Base-by-base conservation (phyloP, 331 rosid genomes). In the Arachis monticola region DNA sequence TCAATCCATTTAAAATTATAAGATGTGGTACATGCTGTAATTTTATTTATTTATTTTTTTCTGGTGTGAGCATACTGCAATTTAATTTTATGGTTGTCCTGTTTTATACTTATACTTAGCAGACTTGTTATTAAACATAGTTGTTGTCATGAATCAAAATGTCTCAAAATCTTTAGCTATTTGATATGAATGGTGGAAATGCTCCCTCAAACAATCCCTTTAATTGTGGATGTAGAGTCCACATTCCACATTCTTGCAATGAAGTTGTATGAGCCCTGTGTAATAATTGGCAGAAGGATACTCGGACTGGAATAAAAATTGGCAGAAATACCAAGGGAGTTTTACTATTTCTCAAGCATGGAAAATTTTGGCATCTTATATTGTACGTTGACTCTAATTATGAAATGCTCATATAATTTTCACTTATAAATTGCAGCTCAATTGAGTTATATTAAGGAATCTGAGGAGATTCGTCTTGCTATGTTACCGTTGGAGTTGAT, bases 401-500 rank as follows among this genome's bases (percentile, higher is more conserved):
- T 62, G 69, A 53, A 72, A 68, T 50, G 64, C 22, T 50, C 67
- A 8, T 61, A 59, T 17, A 69, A 44, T 68, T 72, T 66, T 66
- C 2, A 59, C 40, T 35, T 64, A 66, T 73, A n/a, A 78, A 77
- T 63, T 91, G 88, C 97, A 95, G 99, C 75, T 80, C 86, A 86
- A 73, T 86, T 82, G 67, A 74, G 74, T 48, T 89, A 87, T 71
- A 82, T 95, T 53, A 81, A 79, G 80, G 93, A 92, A 85, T 88
- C 93, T 57, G 96, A 95, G 81, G 91, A 87, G 74, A 87, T 88
- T 72, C 97, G 99, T 64, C 91, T 92, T 70, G 91, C 96, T 40
- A 85, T 95, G 99, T 88, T 77, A 77, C 97, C 99, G 12, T 52
- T 88, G 91, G 88, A 92, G 56, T 90, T 95, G 72, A 95, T 95